Percentiles rank a stretch among this genome's conserved stretches.
These are phyloP conservation scores for Penicillium brasilianum DNA, from an alignment of 2,329 filamentous ascomycete genomes.

Conservation along the genomic window DNA sequence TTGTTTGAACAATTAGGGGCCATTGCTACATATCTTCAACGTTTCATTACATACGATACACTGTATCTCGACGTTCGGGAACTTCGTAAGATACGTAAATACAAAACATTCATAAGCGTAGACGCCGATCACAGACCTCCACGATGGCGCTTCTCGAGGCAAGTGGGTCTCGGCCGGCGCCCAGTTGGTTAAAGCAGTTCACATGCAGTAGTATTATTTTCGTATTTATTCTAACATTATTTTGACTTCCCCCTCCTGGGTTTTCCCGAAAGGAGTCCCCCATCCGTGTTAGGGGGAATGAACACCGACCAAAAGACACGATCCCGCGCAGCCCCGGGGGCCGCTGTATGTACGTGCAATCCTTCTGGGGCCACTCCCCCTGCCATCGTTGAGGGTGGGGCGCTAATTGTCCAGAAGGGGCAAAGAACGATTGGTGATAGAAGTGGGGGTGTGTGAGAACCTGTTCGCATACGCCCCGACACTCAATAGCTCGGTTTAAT, in stretches of 20 bases:
- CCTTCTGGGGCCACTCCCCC: slow-evolving; percentile 1
- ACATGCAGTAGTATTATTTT: background rate
- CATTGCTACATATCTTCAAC: too few species aligned
- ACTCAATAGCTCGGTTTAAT: background rate
- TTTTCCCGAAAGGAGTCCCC: background rate
- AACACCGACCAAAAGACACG: background rate
- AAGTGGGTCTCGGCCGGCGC: slow-evolving; percentile 10
- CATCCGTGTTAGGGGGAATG: background rate
- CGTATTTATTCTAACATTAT: background rate
- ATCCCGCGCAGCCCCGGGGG: background rate
- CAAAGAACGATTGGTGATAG: slow-evolving; percentile 7
- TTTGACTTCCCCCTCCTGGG: background rate
- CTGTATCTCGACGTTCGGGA: background rate
- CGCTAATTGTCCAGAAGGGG: background rate
- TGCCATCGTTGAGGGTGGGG: background rate
- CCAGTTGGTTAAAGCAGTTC: slow-evolving; percentile 4
- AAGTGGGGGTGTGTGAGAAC: background rate
- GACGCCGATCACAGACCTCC: slow-evolving; percentile 1
- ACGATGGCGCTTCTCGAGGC: background rate
- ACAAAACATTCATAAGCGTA: background rate
- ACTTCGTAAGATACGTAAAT: background rate
- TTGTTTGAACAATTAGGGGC: background rate
- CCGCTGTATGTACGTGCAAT: background rate
- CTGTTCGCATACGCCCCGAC: background rate
- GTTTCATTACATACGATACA: slow-evolving; percentile 14